Evolutionary conservation across 2,329 filamentous ascomycete genomes (phyloP).

Genomic region (Exophiala phaeomuriformis): DNA sequence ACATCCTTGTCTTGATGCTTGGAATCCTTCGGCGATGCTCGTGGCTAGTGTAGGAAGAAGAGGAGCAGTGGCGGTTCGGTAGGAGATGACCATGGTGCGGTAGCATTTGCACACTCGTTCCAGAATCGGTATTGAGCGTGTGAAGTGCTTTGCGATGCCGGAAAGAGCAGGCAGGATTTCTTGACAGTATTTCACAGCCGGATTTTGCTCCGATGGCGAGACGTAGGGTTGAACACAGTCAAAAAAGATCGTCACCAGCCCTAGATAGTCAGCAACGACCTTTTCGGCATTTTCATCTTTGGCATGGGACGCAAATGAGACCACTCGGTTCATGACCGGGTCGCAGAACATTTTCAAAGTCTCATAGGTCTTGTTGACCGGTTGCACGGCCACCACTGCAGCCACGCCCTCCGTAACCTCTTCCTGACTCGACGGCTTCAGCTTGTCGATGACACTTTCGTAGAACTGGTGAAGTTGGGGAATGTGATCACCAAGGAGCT

Average conservation of each 20-base stretch:
- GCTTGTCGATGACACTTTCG: constrained; percentile 74
- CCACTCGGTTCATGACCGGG: constrained; percentile 75
- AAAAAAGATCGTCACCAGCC: constrained; percentile 85
- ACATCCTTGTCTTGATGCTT: constrained; percentile 79
- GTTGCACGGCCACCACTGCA: constrained; percentile 81
- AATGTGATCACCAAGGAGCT: constrained; percentile 75
- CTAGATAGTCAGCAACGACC: constrained; percentile 81
- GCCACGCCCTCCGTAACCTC: constrained; percentile 95
- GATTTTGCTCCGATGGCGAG: constrained; percentile 65
- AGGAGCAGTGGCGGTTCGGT: constrained; percentile 80
- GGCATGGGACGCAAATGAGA: constrained; percentile 78
- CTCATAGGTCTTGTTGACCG: constrained; percentile 68
- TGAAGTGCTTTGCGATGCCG: constrained; percentile 80
- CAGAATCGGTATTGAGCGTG: constrained; percentile 77
- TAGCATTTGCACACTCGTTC: constrained; percentile 92
- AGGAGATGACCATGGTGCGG: constrained; percentile 94
- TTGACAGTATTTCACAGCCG: constrained; percentile 91
- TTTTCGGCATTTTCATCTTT: constrained; percentile 76
- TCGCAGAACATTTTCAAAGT: constrained; percentile 90
- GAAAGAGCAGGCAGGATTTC: constrained; percentile 85
- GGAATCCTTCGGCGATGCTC: constrained; percentile 79
- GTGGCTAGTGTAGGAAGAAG: constrained; percentile 78
- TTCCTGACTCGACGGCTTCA: constrained; percentile 82
- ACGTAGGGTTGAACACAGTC: constrained; percentile 70
- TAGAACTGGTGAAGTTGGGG: constrained; percentile 87